Percentiles rank a stretch among this genome's conserved stretches.
Evolutionary conservation across 2,329 filamentous ascomycete genomes (phyloP).

Genomic region (Colletotrichum sp.): DNA sequence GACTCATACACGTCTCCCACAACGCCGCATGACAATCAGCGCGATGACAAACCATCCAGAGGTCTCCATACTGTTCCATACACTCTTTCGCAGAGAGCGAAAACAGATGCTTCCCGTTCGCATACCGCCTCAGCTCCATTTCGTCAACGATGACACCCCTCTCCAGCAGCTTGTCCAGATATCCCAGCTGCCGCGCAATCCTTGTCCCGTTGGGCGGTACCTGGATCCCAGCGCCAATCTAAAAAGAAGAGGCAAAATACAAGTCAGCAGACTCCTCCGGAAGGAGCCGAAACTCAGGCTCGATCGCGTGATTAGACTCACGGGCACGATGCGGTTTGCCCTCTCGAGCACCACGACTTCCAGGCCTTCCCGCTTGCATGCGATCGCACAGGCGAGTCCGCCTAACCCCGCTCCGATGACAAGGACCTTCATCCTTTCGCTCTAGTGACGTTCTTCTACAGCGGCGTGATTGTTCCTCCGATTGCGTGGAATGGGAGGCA

Average conservation of each 20-base stretch:
- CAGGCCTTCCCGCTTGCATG: neutral
- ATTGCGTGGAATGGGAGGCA: neutral
- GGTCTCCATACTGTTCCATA: neutral
- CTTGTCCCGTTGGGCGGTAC: slow-evolving; percentile 7
- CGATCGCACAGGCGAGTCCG: slow-evolving; percentile 18
- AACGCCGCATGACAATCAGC: slow-evolving; percentile 3
- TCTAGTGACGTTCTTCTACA: neutral
- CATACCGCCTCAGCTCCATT: slow-evolving; percentile 3
- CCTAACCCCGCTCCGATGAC: slow-evolving; percentile 14
- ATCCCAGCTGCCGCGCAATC: slow-evolving; percentile 8
- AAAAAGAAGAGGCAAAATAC: neutral
- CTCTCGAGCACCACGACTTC: slow-evolving; percentile 21
- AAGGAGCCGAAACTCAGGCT: neutral
- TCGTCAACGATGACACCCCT: neutral
- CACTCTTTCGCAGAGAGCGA: neutral
- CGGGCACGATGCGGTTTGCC: slow-evolving; percentile 1
- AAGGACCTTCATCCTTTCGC: slow-evolving; percentile 1
- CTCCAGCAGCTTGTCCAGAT: neutral
- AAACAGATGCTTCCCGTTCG: neutral
- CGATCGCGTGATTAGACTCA: neutral
- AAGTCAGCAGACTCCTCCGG: neutral
- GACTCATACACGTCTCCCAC: neutral
- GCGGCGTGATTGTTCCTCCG: neutral
- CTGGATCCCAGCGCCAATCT: slow-evolving; percentile 18
- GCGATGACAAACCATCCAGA: slow-evolving; percentile 7